Conservation (phyloP, 805 yeast species). For the Yamadazyma sp. region DNA sequence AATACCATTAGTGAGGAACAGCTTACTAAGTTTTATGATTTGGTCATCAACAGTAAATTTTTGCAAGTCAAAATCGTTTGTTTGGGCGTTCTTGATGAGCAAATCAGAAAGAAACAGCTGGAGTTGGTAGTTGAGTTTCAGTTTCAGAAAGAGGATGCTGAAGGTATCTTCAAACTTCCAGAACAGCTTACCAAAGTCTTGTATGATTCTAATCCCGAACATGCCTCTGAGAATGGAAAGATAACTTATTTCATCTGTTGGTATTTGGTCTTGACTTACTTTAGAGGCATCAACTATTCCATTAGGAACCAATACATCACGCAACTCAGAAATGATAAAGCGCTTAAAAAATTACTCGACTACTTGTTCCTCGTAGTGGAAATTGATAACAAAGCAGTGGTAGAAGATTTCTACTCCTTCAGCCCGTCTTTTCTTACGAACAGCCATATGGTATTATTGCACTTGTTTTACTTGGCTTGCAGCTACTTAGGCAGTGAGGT, state of each 20-base stretch:
- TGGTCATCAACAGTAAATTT: constrained; percentile 22
- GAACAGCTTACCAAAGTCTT: constrained; percentile 36
- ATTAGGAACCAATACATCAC: constrained; percentile 60
- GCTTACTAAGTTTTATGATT: constrained; percentile 31
- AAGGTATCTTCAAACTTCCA: constrained; percentile 38
- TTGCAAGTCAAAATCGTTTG: constrained; percentile 44
- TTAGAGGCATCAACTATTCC: constrained; percentile 62
- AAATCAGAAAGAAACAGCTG: constrained; percentile 52
- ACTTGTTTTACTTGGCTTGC: constrained; percentile 52
- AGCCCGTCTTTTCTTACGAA: not conserved
- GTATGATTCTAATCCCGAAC: constrained; percentile 28
- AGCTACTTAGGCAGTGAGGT: constrained; percentile 54
- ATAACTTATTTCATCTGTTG: constrained; percentile 64
- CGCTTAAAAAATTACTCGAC: constrained; percentile 51
- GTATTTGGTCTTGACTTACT: constrained; percentile 60
- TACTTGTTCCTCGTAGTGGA: constrained; percentile 46
- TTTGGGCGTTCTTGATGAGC: constrained; percentile 34
- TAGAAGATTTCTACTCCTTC: constrained; percentile 16
- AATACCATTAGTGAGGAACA: constrained; percentile 7
- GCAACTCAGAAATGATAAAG: constrained; percentile 45
- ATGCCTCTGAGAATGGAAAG: constrained; percentile 6
- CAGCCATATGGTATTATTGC: constrained; percentile 35
- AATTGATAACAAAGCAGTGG: constrained; percentile 31
- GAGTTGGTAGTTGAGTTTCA: constrained; percentile 62
- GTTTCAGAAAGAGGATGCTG: constrained; percentile 38